Base-by-base conservation (phyloP, 2,329 filamentous ascomycete species). In the Botrytis fragariae region DNA sequence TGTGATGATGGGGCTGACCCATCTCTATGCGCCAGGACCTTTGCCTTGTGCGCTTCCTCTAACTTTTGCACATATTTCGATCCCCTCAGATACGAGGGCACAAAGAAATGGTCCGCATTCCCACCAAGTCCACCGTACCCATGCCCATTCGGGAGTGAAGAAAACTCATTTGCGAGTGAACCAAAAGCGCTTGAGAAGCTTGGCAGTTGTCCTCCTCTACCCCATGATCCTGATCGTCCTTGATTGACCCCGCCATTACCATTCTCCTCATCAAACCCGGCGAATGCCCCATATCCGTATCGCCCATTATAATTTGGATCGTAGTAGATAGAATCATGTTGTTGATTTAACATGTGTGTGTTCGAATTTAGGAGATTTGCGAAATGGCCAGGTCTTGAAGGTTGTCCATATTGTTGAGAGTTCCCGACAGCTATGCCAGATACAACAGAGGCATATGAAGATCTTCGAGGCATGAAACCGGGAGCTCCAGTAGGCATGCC, bases 61-160 rank as follows among this genome's bases (percentile, higher is more conserved):
- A 98, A 86, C 81, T 89, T 90, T 78, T 92, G 88, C 71, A 95
- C 89, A 82, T 97, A 95, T 79, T 90, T 89, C 22, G 94, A 95
- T 57, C 89, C 89, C 77, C 87, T 86, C 62, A 98, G 87, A 83
- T 98, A 98, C 8, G 93, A 94, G 0, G 95, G 95, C 18, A 91
- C 87, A 82, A 97, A 94, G 85, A 95, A 95, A 73, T 82, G 78
- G 73, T 86, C 81, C 18, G 65, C 71, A 74, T 76, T 65, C 20
- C 71, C 74, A 57, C 71, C 77, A 54, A 74, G 69, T n/a, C 74
- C 75, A 25, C 72, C 72, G 61, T 78, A 76, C 16, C 77, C 77
- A 71, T 77, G 63, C 10, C 79, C 79, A 74, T 80, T 79, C 61
- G 77, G 74, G 29, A 81, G 75, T 61, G 76, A 61, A 16, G 51